Evolutionary conservation across 768 basidiomycete genomes (phyloP).

Genomic region (Rubroboletus satanas): DNA sequence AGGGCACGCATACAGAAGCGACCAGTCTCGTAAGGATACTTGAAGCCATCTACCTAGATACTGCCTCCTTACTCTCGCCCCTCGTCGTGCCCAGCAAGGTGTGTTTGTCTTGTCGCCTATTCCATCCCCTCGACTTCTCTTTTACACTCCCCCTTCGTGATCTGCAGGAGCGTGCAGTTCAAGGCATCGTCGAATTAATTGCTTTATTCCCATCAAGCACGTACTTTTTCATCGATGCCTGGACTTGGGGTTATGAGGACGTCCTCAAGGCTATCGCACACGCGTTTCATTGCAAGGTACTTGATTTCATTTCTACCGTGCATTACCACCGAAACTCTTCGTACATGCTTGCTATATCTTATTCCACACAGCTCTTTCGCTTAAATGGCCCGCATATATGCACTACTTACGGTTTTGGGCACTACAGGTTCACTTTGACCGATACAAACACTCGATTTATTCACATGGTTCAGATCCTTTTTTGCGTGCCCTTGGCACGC

Average conservation of each 20-base stretch:
- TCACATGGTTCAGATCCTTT: slow-evolving; percentile 54
- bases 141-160: not conserved
- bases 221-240: slow-evolving; percentile 84
- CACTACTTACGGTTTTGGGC: slow-evolving; percentile 3
- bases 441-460: slow-evolving; percentile 78
- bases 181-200: slow-evolving; percentile 68
- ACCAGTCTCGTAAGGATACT: slow-evolving; percentile 43
- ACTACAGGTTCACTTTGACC: slow-evolving; percentile 79
- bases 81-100: slow-evolving; percentile 61
- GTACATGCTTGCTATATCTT: not conserved
- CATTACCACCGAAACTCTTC: not conserved
- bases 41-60: slow-evolving; percentile 82
- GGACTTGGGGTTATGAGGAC: slow-evolving; percentile 98
- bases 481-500: slow-evolving; percentile 55
- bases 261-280: slow-evolving; percentile 71
- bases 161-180: slow-evolving; percentile 57
- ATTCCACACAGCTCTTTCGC: not conserved
- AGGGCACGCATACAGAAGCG: slow-evolving; percentile 22
- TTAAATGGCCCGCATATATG: slow-evolving; percentile 2
- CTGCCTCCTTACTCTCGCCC: slow-evolving; percentile 57
- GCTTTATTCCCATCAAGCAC: slow-evolving; percentile 58
- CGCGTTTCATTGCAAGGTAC: slow-evolving; percentile 61
- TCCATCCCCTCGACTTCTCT: not conserved
- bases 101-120: not conserved
- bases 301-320: not conserved